Percentiles rank a stretch among this genome's conserved stretches.
These are phyloP conservation scores for Exophiala viscosa DNA, from an alignment of 2,329 filamentous ascomycete species.

Conservation along the genomic window DNA sequence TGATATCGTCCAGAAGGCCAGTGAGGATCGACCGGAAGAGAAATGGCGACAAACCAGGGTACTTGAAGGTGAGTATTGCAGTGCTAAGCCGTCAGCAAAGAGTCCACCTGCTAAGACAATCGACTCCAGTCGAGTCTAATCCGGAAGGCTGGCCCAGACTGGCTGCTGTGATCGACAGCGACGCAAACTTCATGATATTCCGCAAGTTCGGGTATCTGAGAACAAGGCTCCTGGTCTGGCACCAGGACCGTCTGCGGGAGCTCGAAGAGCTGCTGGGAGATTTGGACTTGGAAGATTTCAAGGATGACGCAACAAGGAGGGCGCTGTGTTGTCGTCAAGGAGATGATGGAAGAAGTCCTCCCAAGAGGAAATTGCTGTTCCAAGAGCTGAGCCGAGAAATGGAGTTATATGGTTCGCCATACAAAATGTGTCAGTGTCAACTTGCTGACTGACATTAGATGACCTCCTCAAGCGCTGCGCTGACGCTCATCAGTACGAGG, in stretches of 20 bases:
- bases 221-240: slow-evolving; percentile 35
- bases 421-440: background rate
- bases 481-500: slow-evolving; percentile 6
- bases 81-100: background rate
- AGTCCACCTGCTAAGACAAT: background rate
- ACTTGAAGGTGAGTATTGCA: too few species aligned
- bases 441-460: background rate
- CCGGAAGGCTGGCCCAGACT: slow-evolving; percentile 8
- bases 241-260: slow-evolving; percentile 30
- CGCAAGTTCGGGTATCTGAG: slow-evolving; percentile 42
- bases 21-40: too few species aligned
- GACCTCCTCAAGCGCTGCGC: slow-evolving; percentile 8
- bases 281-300: slow-evolving; percentile 8
- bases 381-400: slow-evolving; percentile 4
- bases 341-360: slow-evolving; percentile 6
- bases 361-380: slow-evolving; percentile 5
- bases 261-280: slow-evolving; percentile 30
- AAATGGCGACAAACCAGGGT: background rate
- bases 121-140: background rate
- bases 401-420: slow-evolving; percentile 9
- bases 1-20: too few species aligned
- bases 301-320: slow-evolving; percentile 21
- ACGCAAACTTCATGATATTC: slow-evolving; percentile 42
- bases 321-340: slow-evolving; percentile 3
- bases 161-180: slow-evolving; percentile 40